These are phyloP conservation scores for Tagetes erecta DNA, from an alignment of 129 eudicot genomes.

Conservation along the genomic window DNA sequence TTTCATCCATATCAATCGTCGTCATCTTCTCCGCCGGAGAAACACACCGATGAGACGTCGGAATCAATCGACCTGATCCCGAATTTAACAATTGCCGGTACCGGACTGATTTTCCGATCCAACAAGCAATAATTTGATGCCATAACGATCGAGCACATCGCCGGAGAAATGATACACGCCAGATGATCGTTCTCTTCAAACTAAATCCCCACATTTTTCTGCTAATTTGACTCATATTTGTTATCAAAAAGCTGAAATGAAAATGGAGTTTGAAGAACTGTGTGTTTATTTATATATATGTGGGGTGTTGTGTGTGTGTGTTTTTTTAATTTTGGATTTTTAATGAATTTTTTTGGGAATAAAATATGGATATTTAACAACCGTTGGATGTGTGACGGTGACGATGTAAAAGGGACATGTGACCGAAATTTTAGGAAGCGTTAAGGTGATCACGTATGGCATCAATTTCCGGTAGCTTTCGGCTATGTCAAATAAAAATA, in stretches of 20 bases:
- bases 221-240: conserved; percentile 38
- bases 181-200: conserved; percentile 36
- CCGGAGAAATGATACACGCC: conserved; percentile 46
- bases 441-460: conserved; percentile 9
- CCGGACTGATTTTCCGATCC: conserved; percentile 33
- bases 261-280: not conserved
- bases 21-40: not conserved
- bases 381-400: conserved; percentile 37
- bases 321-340: not conserved
- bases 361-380: conserved; percentile 25
- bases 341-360: conserved; percentile 12
- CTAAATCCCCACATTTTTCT: conserved; percentile 28
- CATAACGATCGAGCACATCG: conserved; percentile 46
- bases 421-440: conserved; percentile 29
- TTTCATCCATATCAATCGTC: conserved; percentile 4
- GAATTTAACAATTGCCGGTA: conserved; percentile 34
- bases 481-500: not conserved
- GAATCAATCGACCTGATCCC: conserved; percentile 25
- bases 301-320: not conserved
- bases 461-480: conserved; percentile 25
- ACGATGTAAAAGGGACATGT: conserved; percentile 36
- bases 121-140: conserved; percentile 56
- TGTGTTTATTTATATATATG: not conserved
- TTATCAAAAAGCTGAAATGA: not conserved
- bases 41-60: conserved; percentile 5